A percentile compares a stretch with the other conserved stretches of the same genome.
Conservation (phyloP, 345 rosid genomes). For the Pugionium dolabratum region DNA sequence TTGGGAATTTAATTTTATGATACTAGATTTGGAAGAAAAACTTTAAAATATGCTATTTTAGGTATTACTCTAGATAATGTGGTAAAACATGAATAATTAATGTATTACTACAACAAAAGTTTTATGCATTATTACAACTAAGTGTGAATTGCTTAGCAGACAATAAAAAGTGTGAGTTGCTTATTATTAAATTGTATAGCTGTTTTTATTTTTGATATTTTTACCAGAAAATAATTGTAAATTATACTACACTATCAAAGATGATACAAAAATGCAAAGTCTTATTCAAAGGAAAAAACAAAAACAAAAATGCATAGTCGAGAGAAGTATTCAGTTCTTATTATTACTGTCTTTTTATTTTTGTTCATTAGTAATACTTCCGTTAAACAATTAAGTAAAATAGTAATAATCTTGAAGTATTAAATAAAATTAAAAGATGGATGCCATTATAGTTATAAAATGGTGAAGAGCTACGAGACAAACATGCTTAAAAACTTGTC, state of each 20-base stretch:
- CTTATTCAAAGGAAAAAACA: too few species aligned
- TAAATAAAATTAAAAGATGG: background rate
- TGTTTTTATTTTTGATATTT: too few species aligned
- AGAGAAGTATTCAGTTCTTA: background rate
- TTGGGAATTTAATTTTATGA: too few species aligned
- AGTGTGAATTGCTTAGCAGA: background rate
- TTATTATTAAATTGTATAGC: background rate
- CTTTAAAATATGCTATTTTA: too few species aligned
- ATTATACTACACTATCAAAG: background rate
- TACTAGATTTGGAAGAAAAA: too few species aligned
- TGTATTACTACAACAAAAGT: too few species aligned
- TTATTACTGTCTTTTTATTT: too few species aligned
- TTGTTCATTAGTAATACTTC: too few species aligned
- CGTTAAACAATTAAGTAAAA: too few species aligned
- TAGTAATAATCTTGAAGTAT: background rate
- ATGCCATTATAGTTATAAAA: conserved; percentile 16
- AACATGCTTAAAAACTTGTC: conserved; percentile 43
- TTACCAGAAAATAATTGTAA: background rate
- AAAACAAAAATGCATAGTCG: background rate
- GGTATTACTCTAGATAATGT: background rate
- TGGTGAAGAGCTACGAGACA: conserved; percentile 40
- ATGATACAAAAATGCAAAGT: too few species aligned
- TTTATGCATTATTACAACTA: background rate
- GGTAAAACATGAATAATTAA: too few species aligned
- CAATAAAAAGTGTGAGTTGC: background rate